Evolutionary conservation across 495 filamentous ascomycete genomes (phyloP).

Genomic region (Lophiotrema nucula): DNA sequence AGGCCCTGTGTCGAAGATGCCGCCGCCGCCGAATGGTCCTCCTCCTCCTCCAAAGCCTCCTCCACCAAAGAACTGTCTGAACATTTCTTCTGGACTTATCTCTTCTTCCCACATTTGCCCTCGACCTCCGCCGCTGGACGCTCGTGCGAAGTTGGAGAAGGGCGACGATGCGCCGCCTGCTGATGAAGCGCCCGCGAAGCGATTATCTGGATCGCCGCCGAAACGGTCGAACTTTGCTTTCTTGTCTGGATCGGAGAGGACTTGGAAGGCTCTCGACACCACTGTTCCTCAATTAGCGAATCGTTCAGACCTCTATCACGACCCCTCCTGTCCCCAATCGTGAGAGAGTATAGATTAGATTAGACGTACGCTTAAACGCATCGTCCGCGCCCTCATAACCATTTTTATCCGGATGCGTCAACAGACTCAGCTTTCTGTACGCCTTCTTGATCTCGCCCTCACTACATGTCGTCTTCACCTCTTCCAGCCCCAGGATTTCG

Average conservation of each 20-base stretch:
- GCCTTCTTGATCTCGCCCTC: slow-evolving; percentile 89
- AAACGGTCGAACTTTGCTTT: slow-evolving; percentile 80
- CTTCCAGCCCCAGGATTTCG: slow-evolving; percentile 72
- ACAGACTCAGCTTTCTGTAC: slow-evolving; percentile 83
- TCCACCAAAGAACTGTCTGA: slow-evolving; percentile 91
- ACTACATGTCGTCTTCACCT: slow-evolving; percentile 59
- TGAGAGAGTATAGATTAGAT: neutral
- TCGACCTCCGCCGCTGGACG: slow-evolving; percentile 43
- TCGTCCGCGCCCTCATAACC: slow-evolving; percentile 95
- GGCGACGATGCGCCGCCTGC: slow-evolving; percentile 49
- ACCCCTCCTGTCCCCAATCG: neutral
- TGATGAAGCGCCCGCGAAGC: slow-evolving; percentile 62
- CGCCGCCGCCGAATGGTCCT: slow-evolving; percentile 63
- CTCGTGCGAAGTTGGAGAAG: slow-evolving; percentile 69
- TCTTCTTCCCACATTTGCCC: slow-evolving; percentile 76
- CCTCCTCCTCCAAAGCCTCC: slow-evolving; percentile 56
- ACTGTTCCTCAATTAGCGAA: slow-evolving; percentile 49
- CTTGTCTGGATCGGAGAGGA: slow-evolving; percentile 92
- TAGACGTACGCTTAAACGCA: slow-evolving; percentile 79
- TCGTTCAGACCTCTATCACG: neutral
- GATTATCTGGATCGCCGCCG: slow-evolving; percentile 86
- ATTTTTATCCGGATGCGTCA: slow-evolving; percentile 97
- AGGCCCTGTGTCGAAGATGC: slow-evolving; percentile 67
- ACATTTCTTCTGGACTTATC: slow-evolving; percentile 94
- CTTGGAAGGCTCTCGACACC: slow-evolving; percentile 89